These are phyloP conservation scores for Diaporthe sp. DNA, from an alignment of 2,329 filamentous ascomycete species.

Conservation along the genomic window DNA sequence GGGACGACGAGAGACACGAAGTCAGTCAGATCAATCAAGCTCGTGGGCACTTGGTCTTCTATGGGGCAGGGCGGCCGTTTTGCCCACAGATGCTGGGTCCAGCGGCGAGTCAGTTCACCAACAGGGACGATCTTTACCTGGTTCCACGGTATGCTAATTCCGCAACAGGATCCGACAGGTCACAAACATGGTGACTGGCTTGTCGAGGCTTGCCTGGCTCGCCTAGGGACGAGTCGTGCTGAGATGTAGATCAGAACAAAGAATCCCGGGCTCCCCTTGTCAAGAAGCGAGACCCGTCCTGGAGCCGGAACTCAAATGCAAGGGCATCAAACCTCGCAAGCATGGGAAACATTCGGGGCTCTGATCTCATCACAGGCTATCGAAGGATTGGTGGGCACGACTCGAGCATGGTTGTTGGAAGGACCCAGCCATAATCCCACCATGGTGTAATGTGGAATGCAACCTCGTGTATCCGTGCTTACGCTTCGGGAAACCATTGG, in stretches of 20 bases:
- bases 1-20: background rate
- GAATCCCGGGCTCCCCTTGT: background rate
- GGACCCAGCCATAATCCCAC: slow-evolving; percentile 1
- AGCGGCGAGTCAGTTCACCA: slow-evolving; percentile 18
- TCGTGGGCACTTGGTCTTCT: slow-evolving; percentile 13
- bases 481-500: background rate
- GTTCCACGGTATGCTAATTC: background rate
- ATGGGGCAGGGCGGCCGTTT: slow-evolving; percentile 7
- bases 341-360: background rate
- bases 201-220: background rate
- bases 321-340: background rate
- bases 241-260: slow-evolving; percentile 4
- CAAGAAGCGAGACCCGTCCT: background rate
- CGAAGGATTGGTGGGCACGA: background rate
- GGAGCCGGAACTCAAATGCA: slow-evolving; percentile 9
- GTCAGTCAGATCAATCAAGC: background rate
- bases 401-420: slow-evolving; percentile 4
- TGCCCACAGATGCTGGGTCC: background rate
- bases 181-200: background rate
- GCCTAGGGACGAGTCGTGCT: background rate
- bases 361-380: slow-evolving; percentile 2
- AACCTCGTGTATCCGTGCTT: slow-evolving; percentile 19
- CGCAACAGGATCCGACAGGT: slow-evolving; percentile 27
- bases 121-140: slow-evolving; percentile 13
- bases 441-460: slow-evolving; percentile 9